Percentiles rank a stretch among this genome's conserved stretches.
phyloP scores from a whole-genome alignment of 805 yeast genomes.

The Maudiozyma bulderi region DNA sequence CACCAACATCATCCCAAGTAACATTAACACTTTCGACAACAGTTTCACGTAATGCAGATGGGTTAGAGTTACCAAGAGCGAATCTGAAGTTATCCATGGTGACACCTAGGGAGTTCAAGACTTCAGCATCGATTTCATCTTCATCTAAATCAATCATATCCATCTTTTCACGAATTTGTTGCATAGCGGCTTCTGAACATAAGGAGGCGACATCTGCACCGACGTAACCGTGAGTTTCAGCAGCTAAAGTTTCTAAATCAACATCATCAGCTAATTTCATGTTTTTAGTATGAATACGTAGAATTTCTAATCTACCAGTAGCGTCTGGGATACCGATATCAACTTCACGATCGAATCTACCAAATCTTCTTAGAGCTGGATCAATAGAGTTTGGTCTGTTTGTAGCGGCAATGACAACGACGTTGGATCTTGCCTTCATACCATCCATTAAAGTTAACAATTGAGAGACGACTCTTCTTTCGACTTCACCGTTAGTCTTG shows the following conservation, averaged over 20 bases:
- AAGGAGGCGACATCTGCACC: conserved; percentile 98
- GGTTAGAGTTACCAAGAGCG: conserved; percentile 95
- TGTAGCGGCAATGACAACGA: conserved; percentile 97
- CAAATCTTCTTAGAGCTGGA: conserved; percentile 78
- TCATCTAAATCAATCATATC: conserved; percentile 53
- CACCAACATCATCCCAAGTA: conserved; percentile 99
- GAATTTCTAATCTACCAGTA: conserved; percentile 92
- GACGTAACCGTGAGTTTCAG: conserved; percentile 98
- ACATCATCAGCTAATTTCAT: conserved; percentile 95
- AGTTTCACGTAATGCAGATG: conserved; percentile 98
- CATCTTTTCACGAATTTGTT: conserved; percentile 99
- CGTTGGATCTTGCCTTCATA: conserved; percentile 98
- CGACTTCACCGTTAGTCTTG: conserved; percentile 99
- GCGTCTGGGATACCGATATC: conserved; percentile 97
- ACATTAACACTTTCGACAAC: conserved; percentile 98
- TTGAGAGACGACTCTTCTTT: conserved; percentile 97
- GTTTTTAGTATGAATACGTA: conserved; percentile 95
- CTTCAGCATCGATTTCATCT: conserved; percentile 90
- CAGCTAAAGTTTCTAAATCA: conserved; percentile 88
- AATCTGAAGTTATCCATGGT: conserved; percentile 98
- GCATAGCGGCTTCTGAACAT: conserved; percentile 99
- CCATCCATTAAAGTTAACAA: conserved; percentile 97
- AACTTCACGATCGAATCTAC: conserved; percentile 83
- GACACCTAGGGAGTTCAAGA: conserved; percentile 90
- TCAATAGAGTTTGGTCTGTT: conserved; percentile 68